Evolutionary conservation across 2,329 filamentous ascomycete genomes (phyloP), one percentile per base, ranked within the genome.

Genomic region (Didymellaceae sp.): DNA sequence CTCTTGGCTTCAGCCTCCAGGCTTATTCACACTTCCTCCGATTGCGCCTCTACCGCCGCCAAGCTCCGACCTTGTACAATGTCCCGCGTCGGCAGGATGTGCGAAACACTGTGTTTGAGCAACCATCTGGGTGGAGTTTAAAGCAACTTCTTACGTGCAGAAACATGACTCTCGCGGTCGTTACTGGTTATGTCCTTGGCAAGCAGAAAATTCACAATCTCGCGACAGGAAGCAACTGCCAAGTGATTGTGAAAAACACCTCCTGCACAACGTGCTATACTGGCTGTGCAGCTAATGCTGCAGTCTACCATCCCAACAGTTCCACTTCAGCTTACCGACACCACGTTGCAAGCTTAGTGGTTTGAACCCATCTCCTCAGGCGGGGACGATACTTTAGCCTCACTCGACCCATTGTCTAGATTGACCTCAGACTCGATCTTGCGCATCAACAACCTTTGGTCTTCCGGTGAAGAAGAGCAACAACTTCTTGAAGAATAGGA

Each of bases 21-120:
- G 42, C 48, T 51, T 51, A 37, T 51, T 45, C 37, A 41, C 42
- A 51, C 48, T 16, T 51, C 48, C 16, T 30, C 41, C 25, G 35
- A 45, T 41, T 40, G 47, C 47, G 41, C 41, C 48, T 17, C 37
- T 45, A 35, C 48, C 48, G 48, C 41, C 16, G 48, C 48, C 48
- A 51, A 51, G 48, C 41, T 37, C 48, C 48, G 48, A 51, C 31
- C 31, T 45, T 41, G 41, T 35, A 22, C 34, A 39, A 45, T 41
- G 9, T 45, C 41, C 11, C 28, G 41, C 24, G 20, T 26, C 14
- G 46, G 22, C 34, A 31, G 30, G 4, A 11, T 31, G 13, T 45
- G 18, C 47, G 35, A 31, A 18, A 31, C 30, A 22, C 20, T 21
- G 31, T 37, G 45, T 45, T 16, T 44, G 40, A 43, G 20, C 17